Percentiles rank a stretch among this genome's conserved stretches.
phyloP scores from a whole-genome alignment of 306 rosid genomes.

The Castanea sativa region DNA sequence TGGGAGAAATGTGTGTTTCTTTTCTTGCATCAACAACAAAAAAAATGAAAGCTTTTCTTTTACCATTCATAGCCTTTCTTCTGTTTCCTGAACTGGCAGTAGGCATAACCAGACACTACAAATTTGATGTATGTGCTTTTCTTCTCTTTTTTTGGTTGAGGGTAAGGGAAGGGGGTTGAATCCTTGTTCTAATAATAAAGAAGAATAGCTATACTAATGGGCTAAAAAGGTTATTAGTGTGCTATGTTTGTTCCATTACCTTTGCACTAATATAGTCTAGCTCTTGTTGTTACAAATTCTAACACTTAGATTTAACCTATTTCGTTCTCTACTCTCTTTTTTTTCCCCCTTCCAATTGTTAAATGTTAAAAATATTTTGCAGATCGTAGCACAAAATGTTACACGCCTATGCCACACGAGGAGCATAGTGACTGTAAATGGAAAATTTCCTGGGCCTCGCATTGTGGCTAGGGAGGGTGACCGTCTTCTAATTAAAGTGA shows the following conservation, averaged over 20 bases:
- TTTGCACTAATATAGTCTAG: neutral
- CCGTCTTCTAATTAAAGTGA: neutral
- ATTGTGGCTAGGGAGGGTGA: slow-evolving; percentile 18
- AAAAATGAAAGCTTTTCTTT: neutral
- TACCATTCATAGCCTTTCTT: neutral
- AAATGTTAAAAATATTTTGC: neutral
- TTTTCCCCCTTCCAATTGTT: too few relatives aligned
- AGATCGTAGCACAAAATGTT: neutral
- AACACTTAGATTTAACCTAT: too few relatives aligned
- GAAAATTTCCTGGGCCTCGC: slow-evolving; percentile 1
- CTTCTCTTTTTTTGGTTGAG: too few relatives aligned
- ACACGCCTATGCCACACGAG: slow-evolving; percentile 18
- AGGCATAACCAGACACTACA: slow-evolving; percentile 8
- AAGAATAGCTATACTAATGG: too few relatives aligned
- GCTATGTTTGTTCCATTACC: neutral
- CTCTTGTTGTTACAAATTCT: too few relatives aligned
- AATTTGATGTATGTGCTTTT: neutral
- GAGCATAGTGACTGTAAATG: slow-evolving; percentile 13
- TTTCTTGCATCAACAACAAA: neutral
- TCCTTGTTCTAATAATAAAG: too few relatives aligned
- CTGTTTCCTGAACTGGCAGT: neutral
- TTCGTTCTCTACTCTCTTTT: neutral
- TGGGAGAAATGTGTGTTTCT: neutral
- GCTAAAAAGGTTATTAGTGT: too few relatives aligned
- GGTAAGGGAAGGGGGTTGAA: too few relatives aligned